A percentile compares a stretch with the other conserved stretches of the same genome.
These are phyloP conservation scores for Ophiostoma sp. DNA, from an alignment of 2,329 filamentous ascomycete species.

Conservation along the genomic window DNA sequence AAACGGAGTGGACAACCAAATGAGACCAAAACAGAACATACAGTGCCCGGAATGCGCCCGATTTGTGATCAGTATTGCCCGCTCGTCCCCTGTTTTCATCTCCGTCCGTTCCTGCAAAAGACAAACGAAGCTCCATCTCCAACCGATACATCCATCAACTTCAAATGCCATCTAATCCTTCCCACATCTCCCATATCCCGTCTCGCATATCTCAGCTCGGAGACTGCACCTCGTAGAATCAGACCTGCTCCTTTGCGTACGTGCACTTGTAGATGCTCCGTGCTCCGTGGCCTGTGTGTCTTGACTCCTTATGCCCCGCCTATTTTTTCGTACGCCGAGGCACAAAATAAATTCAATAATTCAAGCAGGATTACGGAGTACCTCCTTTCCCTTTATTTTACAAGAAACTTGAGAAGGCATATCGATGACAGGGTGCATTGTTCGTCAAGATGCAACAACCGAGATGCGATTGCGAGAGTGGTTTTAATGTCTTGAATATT, in stretches of 20 bases:
- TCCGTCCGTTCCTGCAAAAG: conserved; percentile 2
- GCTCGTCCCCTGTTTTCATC: conserved; percentile 1
- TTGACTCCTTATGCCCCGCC: not conserved
- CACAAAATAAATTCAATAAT: not conserved
- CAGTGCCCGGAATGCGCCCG: not conserved
- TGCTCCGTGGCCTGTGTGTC: not conserved
- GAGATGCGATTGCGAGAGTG: conserved; percentile 1
- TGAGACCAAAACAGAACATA: not conserved
- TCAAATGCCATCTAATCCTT: not conserved
- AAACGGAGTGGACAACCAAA: not conserved
- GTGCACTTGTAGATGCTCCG: not conserved
- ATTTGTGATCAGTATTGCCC: not conserved
- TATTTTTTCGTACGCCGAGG: not conserved
- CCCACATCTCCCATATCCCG: not conserved
- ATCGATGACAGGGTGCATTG: not conserved
- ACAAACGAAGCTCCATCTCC: not conserved
- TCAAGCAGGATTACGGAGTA: not conserved
- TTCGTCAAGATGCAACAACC: not conserved
- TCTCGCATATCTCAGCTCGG: not conserved
- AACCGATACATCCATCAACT: not conserved
- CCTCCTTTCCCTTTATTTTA: not conserved
- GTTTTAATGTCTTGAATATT: not conserved
- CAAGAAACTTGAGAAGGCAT: not conserved
- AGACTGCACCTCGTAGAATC: not conserved
- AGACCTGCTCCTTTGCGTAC: not conserved